Conservation (phyloP, 1,284 basidiomycete species). For the Earliella scabrosa region DNA sequence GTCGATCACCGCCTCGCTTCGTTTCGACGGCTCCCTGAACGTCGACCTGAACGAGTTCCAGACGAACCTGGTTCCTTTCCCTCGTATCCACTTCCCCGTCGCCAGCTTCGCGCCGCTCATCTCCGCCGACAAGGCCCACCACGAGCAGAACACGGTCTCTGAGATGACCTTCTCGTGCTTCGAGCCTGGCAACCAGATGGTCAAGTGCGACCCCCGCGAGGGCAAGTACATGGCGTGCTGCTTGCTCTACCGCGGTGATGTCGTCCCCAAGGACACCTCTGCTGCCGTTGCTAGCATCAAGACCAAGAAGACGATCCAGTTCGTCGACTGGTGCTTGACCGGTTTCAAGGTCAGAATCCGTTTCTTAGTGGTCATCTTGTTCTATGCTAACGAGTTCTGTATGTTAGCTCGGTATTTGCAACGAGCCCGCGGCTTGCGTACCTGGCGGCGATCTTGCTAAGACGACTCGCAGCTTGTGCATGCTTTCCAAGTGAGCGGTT, state of each 20-base stretch:
- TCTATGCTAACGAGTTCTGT: conserved; percentile 12
- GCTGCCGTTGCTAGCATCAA: conserved; percentile 94
- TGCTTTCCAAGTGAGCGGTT: conserved; percentile 80
- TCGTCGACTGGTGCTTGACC: conserved; percentile 99
- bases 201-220: conserved; percentile 91
- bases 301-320: conserved; percentile 97
- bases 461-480: conserved; percentile 93
- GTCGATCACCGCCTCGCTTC: conserved; percentile 95
- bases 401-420: conserved; percentile 90
- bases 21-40: conserved; percentile 98
- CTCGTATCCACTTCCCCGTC: conserved; percentile 98
- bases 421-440: conserved; percentile 90
- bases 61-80: conserved; percentile 98
- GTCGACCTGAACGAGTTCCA: conserved; percentile 99
- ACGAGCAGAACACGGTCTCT: conserved; percentile 97
- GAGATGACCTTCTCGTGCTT: conserved; percentile 99
- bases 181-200: conserved; percentile 98
- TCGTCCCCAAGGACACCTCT: conserved; percentile 97
- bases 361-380: conserved; percentile 47
- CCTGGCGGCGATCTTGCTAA: conserved; percentile 96
- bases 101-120: conserved; percentile 96
- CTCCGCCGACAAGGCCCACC: conserved; percentile 85
- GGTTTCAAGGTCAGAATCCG: conserved; percentile 80
- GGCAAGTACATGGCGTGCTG: conserved; percentile 98
- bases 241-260: conserved; percentile 92